Conservation (phyloP, 768 basidiomycete species). For the Lentinula raphanica region DNA sequence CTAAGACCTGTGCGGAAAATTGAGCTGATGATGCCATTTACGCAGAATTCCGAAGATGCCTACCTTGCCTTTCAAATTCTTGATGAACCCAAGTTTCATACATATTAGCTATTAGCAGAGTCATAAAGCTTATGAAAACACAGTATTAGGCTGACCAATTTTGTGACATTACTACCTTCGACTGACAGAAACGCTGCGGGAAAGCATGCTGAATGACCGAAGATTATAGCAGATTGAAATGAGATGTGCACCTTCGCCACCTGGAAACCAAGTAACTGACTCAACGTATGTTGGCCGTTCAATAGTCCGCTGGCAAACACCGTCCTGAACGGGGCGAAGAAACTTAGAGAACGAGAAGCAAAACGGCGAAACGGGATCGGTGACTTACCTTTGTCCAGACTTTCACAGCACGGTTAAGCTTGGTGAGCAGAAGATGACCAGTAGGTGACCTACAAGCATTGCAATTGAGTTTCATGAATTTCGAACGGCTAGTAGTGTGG, state of each 20-base stretch:
- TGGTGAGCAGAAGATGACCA: slow-evolving; percentile 58
- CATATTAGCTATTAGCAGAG: not conserved
- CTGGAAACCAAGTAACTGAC: slow-evolving; percentile 65
- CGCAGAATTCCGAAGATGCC: slow-evolving; percentile 11
- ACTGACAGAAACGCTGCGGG: slow-evolving; percentile 65
- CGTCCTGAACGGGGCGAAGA: slow-evolving; percentile 39
- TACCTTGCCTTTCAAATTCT: slow-evolving; percentile 61
- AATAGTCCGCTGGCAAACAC: slow-evolving; percentile 64
- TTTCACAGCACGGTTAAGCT: slow-evolving; percentile 59
- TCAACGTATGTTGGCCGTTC: slow-evolving; percentile 52
- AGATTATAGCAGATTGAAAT: not conserved
- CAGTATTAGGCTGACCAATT: slow-evolving; percentile 53
- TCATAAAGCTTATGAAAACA: too few relatives aligned
- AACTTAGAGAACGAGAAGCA: not conserved
- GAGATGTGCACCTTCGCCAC: slow-evolving; percentile 43
- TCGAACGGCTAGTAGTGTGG: not conserved
- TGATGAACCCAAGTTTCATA: slow-evolving; percentile 2
- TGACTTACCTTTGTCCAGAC: slow-evolving; percentile 63
- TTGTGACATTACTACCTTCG: slow-evolving; percentile 56
- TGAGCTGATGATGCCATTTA: not conserved
- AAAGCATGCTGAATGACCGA: not conserved
- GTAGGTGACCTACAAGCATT: slow-evolving; percentile 51
- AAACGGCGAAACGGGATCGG: not conserved
- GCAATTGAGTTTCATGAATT: not conserved
- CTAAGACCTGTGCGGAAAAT: slow-evolving; percentile 38